phyloP scores from a whole-genome alignment of 257 asterid genomes.

The Fraxinus cuspidata region DNA sequence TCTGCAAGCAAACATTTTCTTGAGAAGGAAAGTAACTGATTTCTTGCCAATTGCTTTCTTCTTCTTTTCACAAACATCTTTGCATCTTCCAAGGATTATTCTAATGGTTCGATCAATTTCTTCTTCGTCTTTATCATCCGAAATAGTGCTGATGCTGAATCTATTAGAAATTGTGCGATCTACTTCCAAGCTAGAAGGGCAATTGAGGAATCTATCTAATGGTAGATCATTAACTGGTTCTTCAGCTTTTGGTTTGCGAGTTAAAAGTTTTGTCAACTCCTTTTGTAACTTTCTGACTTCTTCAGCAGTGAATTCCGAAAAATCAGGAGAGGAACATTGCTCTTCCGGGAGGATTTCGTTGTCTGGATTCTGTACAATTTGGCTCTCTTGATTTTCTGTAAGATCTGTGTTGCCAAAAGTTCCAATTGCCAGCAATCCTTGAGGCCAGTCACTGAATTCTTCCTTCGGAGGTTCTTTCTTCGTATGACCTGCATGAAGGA shows the following conservation, averaged over 20 bases:
- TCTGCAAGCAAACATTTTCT: slow-evolving; percentile 79
- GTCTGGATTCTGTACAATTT: slow-evolving; percentile 22
- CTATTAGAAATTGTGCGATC: slow-evolving; percentile 63
- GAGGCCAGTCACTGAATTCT: slow-evolving; percentile 77
- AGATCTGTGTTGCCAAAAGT: slow-evolving; percentile 68
- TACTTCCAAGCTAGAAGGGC: slow-evolving; percentile 90
- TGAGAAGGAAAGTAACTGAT: slow-evolving; percentile 71
- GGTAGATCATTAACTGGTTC: slow-evolving; percentile 53
- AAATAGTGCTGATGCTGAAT: slow-evolving; percentile 52
- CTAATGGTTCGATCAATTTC: slow-evolving; percentile 87
- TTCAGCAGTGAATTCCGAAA: slow-evolving; percentile 77
- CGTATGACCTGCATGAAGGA: slow-evolving; percentile 42
- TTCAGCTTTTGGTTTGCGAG: slow-evolving; percentile 42
- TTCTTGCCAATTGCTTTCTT: slow-evolving; percentile 58
- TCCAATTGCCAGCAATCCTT: slow-evolving; percentile 71
- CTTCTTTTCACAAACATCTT: slow-evolving; percentile 70
- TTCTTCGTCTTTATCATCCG: slow-evolving; percentile 64
- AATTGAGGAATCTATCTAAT: slow-evolving; percentile 82
- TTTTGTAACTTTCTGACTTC: slow-evolving; percentile 74
- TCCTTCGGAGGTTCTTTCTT: slow-evolving; percentile 50
- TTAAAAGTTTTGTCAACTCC: slow-evolving; percentile 61
- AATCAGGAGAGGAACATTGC: slow-evolving; percentile 59
- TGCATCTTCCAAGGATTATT: slow-evolving; percentile 85
- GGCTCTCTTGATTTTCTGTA: slow-evolving; percentile 34
- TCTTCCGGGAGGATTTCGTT: slow-evolving; percentile 41